phyloP scores from a whole-genome alignment of 208 protist genomes.

The Jaenimonas drosophilae region DNA sequence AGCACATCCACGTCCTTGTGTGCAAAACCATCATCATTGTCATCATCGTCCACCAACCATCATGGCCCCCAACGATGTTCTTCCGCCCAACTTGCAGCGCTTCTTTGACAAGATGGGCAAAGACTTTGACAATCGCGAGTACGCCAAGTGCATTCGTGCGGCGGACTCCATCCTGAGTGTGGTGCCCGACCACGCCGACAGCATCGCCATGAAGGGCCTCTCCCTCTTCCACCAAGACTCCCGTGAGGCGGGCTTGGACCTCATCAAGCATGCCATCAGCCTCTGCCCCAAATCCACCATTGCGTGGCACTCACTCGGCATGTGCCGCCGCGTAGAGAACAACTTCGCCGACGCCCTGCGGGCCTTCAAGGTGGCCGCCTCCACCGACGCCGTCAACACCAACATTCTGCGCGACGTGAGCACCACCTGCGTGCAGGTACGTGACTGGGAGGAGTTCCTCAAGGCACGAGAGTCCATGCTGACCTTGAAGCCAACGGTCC shows the following conservation, averaged over 20 bases:
- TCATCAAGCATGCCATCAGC: conserved; percentile 45
- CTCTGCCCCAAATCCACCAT: conserved; percentile 57
- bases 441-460: conserved; percentile 88
- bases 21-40: too few species aligned
- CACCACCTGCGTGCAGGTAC: conserved; percentile 83
- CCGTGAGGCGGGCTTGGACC: conserved; percentile 58
- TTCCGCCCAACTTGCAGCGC: conserved; percentile 48
- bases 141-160: conserved; percentile 65
- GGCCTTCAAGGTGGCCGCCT: conserved; percentile 83
- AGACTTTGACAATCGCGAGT: conserved; percentile 71
- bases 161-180: conserved; percentile 61
- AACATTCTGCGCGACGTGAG: conserved; percentile 89
- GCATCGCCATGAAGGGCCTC: conserved; percentile 71
- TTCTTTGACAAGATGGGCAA: conserved; percentile 69
- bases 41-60: too few species aligned
- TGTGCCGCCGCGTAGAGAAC: conserved; percentile 85
- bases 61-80: too few species aligned
- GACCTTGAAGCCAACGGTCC: conserved; percentile 67
- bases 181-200: conserved; percentile 67
- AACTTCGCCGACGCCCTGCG: conserved; percentile 89
- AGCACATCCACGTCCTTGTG: too few species aligned
- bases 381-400: conserved; percentile 62
- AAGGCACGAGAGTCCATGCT: conserved; percentile 85
- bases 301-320: conserved; percentile 92
- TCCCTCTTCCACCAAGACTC: conserved; percentile 59